Evolutionary conservation across 306 rosid genomes (phyloP).

Genomic region (Trifolium fragiferum): DNA sequence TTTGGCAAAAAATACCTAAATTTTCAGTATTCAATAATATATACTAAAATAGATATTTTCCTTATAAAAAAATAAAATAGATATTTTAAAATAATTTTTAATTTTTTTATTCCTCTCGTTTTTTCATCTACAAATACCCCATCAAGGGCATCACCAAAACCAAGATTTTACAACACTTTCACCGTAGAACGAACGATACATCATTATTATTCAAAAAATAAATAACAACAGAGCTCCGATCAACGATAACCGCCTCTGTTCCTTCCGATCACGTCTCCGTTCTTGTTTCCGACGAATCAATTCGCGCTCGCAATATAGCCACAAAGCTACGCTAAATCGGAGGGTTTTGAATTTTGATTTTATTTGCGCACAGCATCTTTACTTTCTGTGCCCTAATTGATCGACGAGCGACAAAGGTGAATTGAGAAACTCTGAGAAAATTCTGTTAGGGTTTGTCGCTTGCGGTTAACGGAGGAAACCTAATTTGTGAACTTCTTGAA

Average conservation of each 20-base stretch:
- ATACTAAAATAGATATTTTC: background rate
- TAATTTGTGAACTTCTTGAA: slow-evolving; percentile 15
- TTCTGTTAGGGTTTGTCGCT: slow-evolving; percentile 9
- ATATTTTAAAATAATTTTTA: background rate
- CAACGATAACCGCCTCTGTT: background rate
- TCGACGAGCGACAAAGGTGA: background rate
- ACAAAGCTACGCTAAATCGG: slow-evolving; percentile 2
- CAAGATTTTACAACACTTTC: slow-evolving; percentile 6
- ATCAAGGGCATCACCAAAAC: background rate
- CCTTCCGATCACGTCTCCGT: slow-evolving; percentile 10
- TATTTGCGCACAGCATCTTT: background rate
- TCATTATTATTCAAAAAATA: slow-evolving; percentile 21
- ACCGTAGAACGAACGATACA: slow-evolving; percentile 20
- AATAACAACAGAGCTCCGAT: slow-evolving; percentile 30
- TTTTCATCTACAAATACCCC: slow-evolving; percentile 25
- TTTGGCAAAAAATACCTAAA: no score
- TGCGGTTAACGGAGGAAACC: slow-evolving; percentile 37
- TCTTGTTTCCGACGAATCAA: background rate
- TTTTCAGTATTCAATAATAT: no score
- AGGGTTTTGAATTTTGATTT: slow-evolving; percentile 38
- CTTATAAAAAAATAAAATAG: background rate
- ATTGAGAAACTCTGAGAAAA: slow-evolving; percentile 10
- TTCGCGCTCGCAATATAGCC: background rate
- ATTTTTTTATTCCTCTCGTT: background rate
- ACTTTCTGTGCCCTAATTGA: slow-evolving; percentile 31